phyloP scores from a whole-genome alignment of 805 yeast genomes.

The Teunomyces pallodes region DNA sequence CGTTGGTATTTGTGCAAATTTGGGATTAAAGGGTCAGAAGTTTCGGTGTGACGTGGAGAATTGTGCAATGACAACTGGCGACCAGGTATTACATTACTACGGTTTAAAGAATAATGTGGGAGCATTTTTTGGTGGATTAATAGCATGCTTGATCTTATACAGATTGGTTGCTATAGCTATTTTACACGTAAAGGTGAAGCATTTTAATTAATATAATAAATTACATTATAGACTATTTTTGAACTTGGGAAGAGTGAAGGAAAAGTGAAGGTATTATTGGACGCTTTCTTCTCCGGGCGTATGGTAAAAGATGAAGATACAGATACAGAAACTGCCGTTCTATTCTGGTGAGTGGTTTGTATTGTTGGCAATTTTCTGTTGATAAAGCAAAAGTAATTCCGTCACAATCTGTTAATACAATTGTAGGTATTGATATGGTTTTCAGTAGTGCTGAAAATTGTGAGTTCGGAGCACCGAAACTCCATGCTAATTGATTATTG shows the following conservation, averaged over 20 bases:
- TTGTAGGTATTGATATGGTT: background rate
- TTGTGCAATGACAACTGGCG: conserved; percentile 33
- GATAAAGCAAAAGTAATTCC: background rate
- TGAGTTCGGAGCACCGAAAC: background rate
- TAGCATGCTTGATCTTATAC: conserved; percentile 35
- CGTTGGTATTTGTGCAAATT: conserved; percentile 19
- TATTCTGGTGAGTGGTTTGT: no score
- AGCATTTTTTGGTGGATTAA: conserved; percentile 32
- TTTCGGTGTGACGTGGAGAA: conserved; percentile 15
- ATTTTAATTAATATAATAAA: background rate
- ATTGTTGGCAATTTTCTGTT: no score
- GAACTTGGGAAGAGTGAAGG: background rate
- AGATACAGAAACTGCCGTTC: background rate
- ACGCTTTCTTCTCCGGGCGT: background rate
- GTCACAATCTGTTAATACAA: background rate
- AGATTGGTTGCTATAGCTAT: conserved; percentile 27
- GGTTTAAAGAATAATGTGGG: conserved; percentile 24
- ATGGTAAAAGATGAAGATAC: background rate
- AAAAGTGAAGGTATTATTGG: background rate
- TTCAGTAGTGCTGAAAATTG: background rate
- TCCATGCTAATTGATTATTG: background rate
- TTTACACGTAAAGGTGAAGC: conserved; percentile 26
- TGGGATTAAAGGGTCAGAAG: conserved; percentile 16
- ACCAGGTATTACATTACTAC: conserved; percentile 31
- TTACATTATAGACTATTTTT: background rate